Base-by-base conservation (phyloP, 208 protist genomes). In the Trypanosoma brucei region DNA sequence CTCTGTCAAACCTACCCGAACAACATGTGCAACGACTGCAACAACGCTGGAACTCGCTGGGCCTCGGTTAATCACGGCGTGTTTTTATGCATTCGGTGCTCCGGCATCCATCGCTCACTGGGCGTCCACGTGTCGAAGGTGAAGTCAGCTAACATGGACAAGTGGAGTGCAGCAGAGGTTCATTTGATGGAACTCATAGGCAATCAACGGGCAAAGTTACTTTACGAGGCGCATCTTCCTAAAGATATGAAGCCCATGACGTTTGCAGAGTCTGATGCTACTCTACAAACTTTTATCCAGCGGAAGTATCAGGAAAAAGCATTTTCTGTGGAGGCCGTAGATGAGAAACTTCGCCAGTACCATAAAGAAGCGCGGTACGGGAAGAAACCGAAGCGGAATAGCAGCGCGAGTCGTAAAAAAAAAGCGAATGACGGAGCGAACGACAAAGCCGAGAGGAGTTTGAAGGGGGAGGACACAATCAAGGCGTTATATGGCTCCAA, bases 111-210 rank as follows among this genome's bases (percentile, higher is more conserved):
- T 68, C 87, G 96, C 62, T 88, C 82, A 7, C 73, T 98, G 4
- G 96, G 96, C 35, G 79, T 88, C 31, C 93, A 98, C 75, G 66
- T 97, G 35, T 95, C 87, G 6, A 97, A 97, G 67, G 86, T 98
- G 11, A 95, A 95, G 54, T 97, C 89, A 6, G 86, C 93, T 5
- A 97, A 81, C 59, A 93, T 98, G 73, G 97, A 98, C 69, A 81
- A 79, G 38, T 95, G 89, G 89, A 66, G 45, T 31, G 42, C 53
- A 6, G 57, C 73, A 14, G 86, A 95, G 63, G 76, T 92, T 50
- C 60, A 36, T 22, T 50, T 92, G 36, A 92, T 93, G 86, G 76
- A 76, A 48, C 67, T 64, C 11, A 74, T 95, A 30, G 89, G 89
- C 58, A 95, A 95, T 76, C 31, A 67, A 34, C 71, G 65, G 22